Evolutionary conservation across 805 yeast genomes (phyloP), one percentile per base, ranked within the genome.

Genomic region (Candida silvatica): DNA sequence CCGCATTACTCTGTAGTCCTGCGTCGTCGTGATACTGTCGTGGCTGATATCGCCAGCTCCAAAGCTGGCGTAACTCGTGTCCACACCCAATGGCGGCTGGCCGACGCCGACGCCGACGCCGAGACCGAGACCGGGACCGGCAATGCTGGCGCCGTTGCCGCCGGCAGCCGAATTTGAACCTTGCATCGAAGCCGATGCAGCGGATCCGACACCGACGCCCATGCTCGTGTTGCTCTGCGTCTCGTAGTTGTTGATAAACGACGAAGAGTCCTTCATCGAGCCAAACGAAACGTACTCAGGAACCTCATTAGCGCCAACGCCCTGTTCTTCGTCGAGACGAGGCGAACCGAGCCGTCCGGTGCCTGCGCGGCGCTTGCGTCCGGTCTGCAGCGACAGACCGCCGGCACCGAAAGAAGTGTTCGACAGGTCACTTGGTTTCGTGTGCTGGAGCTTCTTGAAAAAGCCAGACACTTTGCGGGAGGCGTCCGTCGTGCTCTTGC

Each of bases 251-350:
- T 41, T 43, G 27, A 37, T 41, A 29, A 39, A 36, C 8, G 47
- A 40, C 17, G 54, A 32, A 16, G 49, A 31, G 23, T 49, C 58
- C 17, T 48, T 50, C 5, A 67, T 54, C 0, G 68, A 61, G 6
- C 61, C 66, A 46, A 65, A 65, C 2, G 69, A 65, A 11, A 63
- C 49, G 39, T 64, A 65, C 27, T 56, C 59, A 2, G 52, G 40
- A 14, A 37, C 29, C 6, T 49, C 53, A 12, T 36, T 29, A 11
- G 16, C 20, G 3, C 25, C 15, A 17, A 29, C 27, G 17, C 33
- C 34, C 5, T 29, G 5, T 14, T 32, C 31, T 18, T 31, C 38
- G 12, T 25, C 28, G 7, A 33, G 30, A 19, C 38, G 38, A 1
- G 45, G 24, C 12, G 37, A 32, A n/a, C 16, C 30, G 14, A 18